phyloP scores from a whole-genome alignment of 2,329 filamentous ascomycete species.

The Trichoderma semiorbis region DNA sequence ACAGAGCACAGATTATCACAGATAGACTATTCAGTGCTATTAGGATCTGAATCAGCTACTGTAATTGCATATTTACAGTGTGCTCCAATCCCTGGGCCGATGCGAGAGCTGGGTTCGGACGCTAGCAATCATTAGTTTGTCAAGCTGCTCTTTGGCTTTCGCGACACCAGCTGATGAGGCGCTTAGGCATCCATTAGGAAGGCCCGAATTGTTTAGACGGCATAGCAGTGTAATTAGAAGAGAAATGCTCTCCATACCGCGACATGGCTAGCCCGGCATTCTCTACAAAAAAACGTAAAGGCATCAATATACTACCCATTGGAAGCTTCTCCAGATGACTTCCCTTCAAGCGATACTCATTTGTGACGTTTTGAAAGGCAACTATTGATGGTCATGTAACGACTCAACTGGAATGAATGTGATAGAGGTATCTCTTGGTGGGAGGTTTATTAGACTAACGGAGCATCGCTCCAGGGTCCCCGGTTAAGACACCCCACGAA shows the following conservation, averaged over 20 bases:
- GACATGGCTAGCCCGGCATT: neutral
- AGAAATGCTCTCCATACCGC: neutral
- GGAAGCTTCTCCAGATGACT: neutral
- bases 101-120: neutral
- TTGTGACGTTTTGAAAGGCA: neutral
- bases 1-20: neutral
- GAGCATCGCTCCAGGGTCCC: neutral
- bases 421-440: neutral
- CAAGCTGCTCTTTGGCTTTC: neutral
- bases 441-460: neutral
- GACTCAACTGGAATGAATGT: neutral
- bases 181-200: constrained; percentile 2
- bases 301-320: neutral
- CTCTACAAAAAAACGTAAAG: neutral
- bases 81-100: neutral
- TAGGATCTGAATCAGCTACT: neutral
- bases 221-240: constrained; percentile 1
- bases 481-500: neutral
- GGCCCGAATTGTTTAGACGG: neutral
- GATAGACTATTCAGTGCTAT: neutral
- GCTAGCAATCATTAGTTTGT: neutral
- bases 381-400: constrained; percentile 2
- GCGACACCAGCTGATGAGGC: neutral
- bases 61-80: neutral
- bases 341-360: neutral